Conservation (phyloP, 2,329 filamentous ascomycete genomes). For the Penicillium hordei region DNA sequence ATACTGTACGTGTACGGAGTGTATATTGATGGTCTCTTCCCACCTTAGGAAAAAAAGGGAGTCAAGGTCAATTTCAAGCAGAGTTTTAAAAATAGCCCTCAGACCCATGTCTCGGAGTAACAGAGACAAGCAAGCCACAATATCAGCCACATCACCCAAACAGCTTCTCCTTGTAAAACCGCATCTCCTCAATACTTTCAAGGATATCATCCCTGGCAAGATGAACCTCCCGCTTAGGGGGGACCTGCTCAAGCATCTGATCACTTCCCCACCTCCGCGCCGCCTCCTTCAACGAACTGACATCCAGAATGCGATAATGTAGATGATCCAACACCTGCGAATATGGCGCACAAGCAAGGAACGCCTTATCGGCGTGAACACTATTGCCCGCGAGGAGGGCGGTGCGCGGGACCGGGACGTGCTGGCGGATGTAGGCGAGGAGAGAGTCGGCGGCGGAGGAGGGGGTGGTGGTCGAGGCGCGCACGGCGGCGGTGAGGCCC, state of each 20-base stretch:
- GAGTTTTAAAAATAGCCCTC: background rate
- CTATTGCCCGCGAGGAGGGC: slow-evolving; percentile 88
- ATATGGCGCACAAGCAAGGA: slow-evolving; percentile 75
- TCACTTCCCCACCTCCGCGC: slow-evolving; percentile 73
- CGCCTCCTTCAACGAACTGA: slow-evolving; percentile 90
- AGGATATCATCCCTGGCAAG: slow-evolving; percentile 86
- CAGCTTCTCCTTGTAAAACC: slow-evolving; percentile 72
- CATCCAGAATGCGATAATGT: slow-evolving; percentile 88
- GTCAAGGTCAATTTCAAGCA: background rate
- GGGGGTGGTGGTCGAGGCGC: slow-evolving; percentile 70
- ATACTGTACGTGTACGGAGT: background rate
- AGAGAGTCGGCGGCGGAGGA: slow-evolving; percentile 70
- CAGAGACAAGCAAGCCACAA: background rate
- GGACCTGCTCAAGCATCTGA: slow-evolving; percentile 61
- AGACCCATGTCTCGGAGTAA: slow-evolving; percentile 5
- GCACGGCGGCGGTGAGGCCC: slow-evolving; percentile 76
- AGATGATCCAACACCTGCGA: slow-evolving; percentile 70
- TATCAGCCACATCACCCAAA: slow-evolving; percentile 48
- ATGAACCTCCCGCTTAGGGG: slow-evolving; percentile 73
- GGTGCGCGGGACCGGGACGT: slow-evolving; percentile 64
- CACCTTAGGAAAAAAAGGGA: background rate
- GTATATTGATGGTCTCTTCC: background rate
- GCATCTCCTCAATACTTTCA: slow-evolving; percentile 91
- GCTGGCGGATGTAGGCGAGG: slow-evolving; percentile 72
- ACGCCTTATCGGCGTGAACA: slow-evolving; percentile 84